These are phyloP conservation scores for Baorangia bicolor DNA, from an alignment of 768 basidiomycete genomes.

Conservation along the genomic window DNA sequence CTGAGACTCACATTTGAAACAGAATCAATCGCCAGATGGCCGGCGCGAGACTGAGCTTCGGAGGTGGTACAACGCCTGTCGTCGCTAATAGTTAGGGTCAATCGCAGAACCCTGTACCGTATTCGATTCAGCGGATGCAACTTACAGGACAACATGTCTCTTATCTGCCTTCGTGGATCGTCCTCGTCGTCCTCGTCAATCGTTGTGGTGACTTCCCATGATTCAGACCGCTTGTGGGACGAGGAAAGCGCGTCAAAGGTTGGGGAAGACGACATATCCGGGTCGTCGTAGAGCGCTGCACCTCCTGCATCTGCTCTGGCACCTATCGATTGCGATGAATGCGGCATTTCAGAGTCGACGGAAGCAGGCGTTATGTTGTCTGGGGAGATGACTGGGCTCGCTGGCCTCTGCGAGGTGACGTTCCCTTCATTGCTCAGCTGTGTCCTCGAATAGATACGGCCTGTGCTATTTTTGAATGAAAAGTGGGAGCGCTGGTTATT, in stretches of 20 bases:
- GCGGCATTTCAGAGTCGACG: background rate
- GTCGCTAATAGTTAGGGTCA: slow-evolving; percentile 6
- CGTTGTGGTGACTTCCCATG: slow-evolving; percentile 6
- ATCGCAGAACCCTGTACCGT: background rate
- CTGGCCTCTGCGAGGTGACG: slow-evolving; percentile 5
- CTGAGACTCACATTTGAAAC: slow-evolving; percentile 48
- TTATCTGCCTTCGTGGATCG: background rate
- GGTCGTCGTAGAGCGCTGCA: background rate
- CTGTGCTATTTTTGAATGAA: background rate
- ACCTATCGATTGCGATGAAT: background rate
- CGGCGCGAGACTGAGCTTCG: slow-evolving; percentile 33
- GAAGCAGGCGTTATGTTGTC: slow-evolving; percentile 21
- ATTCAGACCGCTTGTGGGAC: background rate
- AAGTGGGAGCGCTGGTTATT: slow-evolving; percentile 9
- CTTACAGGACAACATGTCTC: slow-evolving; percentile 13
- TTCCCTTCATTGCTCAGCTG: background rate
- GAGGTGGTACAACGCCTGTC: background rate
- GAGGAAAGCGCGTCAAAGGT: background rate
- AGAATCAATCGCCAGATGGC: slow-evolving; percentile 52
- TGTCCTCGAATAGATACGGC: background rate
- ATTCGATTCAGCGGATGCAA: background rate
- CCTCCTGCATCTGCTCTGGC: background rate
- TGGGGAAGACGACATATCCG: background rate
- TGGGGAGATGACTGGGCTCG: slow-evolving; percentile 17
- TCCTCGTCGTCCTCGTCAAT: background rate